Conservation (phyloP, 192 early-diverging fungal species). For the Coemansia sp. region DNA sequence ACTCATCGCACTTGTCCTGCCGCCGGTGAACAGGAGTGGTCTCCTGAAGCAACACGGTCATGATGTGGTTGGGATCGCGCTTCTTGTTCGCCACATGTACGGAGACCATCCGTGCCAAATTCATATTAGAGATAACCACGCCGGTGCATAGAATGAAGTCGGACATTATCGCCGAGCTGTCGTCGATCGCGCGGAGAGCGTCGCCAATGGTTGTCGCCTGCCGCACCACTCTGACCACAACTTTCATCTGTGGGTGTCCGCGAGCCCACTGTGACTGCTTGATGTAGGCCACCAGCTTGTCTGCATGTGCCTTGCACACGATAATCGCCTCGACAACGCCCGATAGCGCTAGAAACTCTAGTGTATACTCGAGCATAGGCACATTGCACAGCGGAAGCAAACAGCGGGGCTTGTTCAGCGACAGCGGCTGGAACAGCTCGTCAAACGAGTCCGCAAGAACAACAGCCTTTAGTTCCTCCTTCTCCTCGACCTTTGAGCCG, state of each 20-base stretch:
- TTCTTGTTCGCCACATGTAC: constrained; percentile 72
- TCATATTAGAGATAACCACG: constrained; percentile 88
- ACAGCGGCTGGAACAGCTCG: constrained; percentile 84
- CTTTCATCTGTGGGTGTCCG: constrained; percentile 62
- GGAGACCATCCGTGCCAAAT: constrained; percentile 70
- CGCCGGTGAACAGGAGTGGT: constrained; percentile 61
- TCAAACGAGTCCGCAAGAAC: constrained; percentile 90
- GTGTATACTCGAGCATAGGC: constrained; percentile 93
- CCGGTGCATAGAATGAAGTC: constrained; percentile 94
- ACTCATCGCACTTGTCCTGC: constrained; percentile 61
- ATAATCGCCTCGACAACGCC: constrained; percentile 86
- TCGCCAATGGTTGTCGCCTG: constrained; percentile 83
- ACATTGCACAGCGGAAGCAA: constrained; percentile 93
- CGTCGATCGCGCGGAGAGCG: constrained; percentile 87
- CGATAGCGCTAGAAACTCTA: constrained; percentile 86
- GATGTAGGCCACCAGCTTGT: constrained; percentile 81
- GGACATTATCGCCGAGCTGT: constrained; percentile 68
- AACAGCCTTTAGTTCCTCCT: constrained; percentile 80
- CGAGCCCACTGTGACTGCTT: constrained; percentile 81
- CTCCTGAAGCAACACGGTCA: constrained; percentile 91
- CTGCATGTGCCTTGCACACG: constrained; percentile 80
- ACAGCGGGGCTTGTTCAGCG: constrained; percentile 81
- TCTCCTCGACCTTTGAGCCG: constrained; percentile 39
- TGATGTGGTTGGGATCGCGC: constrained; percentile 81
- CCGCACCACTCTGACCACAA: constrained; percentile 71